Conservation (phyloP, 1,139 yeast genomes). For the Yamadazyma dushanensis region DNA sequence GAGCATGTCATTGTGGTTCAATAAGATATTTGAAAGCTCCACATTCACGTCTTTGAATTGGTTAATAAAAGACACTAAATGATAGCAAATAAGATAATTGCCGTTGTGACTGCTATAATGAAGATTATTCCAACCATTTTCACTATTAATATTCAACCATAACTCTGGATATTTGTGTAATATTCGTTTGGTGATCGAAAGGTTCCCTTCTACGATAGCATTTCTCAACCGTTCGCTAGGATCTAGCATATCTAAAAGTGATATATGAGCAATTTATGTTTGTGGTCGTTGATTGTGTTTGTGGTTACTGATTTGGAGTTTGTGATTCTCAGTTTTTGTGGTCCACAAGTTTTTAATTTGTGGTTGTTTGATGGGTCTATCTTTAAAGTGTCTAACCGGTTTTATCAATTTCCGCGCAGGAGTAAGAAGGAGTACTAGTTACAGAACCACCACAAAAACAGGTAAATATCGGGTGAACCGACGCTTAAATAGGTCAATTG, state of each 20-base stretch:
- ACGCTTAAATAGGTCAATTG: neutral
- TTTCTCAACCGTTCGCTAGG: slow-evolving; percentile 70
- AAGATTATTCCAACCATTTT: slow-evolving; percentile 84
- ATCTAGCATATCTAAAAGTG: too few species aligned
- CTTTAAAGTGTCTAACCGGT: too few species aligned
- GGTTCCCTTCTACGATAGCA: slow-evolving; percentile 72
- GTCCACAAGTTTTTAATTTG: too few species aligned
- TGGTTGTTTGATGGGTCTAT: too few species aligned
- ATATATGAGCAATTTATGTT: too few species aligned
- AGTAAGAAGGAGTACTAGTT: too few species aligned
- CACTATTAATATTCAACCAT: slow-evolving; percentile 68
- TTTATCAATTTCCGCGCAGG: too few species aligned
- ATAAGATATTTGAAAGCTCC: slow-evolving; percentile 19
- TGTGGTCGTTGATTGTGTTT: too few species aligned
- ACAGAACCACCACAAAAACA: too few species aligned
- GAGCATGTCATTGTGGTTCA: slow-evolving; percentile 30
- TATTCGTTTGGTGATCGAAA: slow-evolving; percentile 70
- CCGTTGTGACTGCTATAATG: slow-evolving; percentile 88
- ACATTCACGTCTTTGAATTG: slow-evolving; percentile 15
- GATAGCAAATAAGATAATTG: slow-evolving; percentile 73
- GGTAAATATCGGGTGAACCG: too few species aligned
- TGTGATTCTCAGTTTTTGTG: too few species aligned
- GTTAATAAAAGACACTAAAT: slow-evolving; percentile 40
- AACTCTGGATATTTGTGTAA: slow-evolving; percentile 73
- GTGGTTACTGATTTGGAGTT: too few species aligned